Conservation (phyloP, 306 rosid genomes). For the Cicer pinnatifidum region DNA sequence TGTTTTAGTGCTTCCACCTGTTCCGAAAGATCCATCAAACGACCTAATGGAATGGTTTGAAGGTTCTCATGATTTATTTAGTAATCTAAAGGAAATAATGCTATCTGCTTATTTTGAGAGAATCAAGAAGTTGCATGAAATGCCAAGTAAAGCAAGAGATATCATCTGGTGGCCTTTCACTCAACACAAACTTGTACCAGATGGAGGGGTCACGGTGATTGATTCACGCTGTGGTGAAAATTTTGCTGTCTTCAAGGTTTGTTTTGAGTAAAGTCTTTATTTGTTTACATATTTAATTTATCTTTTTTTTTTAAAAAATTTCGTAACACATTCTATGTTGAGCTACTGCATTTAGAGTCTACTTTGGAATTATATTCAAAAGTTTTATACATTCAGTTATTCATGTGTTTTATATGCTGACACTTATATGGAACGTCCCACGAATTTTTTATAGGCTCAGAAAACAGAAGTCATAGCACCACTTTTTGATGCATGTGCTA, state of each 20-base stretch:
- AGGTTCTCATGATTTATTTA: constrained; percentile 57
- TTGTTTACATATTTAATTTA: background rate
- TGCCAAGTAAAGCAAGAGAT: constrained; percentile 80
- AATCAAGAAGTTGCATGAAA: constrained; percentile 67
- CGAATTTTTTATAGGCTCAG: constrained; percentile 40
- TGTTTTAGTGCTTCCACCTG: constrained; percentile 78
- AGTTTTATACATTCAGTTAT: constrained; percentile 26
- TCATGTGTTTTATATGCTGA: constrained; percentile 33
- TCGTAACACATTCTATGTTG: constrained; percentile 6
- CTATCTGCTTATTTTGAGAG: constrained; percentile 64
- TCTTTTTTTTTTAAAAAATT: background rate
- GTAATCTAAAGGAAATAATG: constrained; percentile 73
- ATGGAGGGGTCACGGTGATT: constrained; percentile 78
- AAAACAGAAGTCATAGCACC: constrained; percentile 69
- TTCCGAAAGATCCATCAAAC: constrained; percentile 77
- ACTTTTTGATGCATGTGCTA: constrained; percentile 93
- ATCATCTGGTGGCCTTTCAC: constrained; percentile 99
- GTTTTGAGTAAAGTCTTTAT: constrained; percentile 43
- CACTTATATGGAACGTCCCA: constrained; percentile 12
- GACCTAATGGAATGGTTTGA: constrained; percentile 87
- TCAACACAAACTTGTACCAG: constrained; percentile 83
- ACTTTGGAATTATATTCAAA: constrained; percentile 32
- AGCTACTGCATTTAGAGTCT: constrained; percentile 32
- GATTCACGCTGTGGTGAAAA: constrained; percentile 98
- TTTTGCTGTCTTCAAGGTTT: constrained; percentile 89